A percentile compares a stretch with the other conserved stretches of the same genome.
Evolutionary conservation across 352 stramenopile species (phyloP).

Genomic region (Halophytophthora polymorphica): DNA sequence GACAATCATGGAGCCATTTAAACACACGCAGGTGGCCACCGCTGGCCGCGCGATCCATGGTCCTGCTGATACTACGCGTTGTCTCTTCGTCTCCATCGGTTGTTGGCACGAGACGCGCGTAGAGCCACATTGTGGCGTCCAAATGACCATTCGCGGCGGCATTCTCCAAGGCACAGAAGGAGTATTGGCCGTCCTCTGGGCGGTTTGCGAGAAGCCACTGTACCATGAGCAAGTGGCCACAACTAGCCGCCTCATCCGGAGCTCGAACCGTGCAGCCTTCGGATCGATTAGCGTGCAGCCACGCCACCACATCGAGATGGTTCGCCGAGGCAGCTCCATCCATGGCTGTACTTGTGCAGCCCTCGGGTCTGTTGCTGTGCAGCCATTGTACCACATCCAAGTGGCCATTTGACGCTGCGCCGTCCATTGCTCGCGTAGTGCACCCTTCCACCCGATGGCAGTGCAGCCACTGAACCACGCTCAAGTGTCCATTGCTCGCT

Average conservation of each 20-base stretch:
- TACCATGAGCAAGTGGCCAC: constrained; percentile 18
- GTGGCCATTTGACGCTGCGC: constrained; percentile 15
- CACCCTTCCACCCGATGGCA: constrained; percentile 15
- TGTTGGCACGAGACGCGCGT: constrained; percentile 1
- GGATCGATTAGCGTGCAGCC: constrained; percentile 20
- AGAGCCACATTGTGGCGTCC: constrained; percentile 14
- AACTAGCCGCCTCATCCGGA: constrained; percentile 25
- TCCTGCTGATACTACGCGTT: neutral
- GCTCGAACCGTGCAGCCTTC: constrained; percentile 30
- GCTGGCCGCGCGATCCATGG: constrained; percentile 31
- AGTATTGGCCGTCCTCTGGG: constrained; percentile 11
- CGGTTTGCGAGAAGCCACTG: constrained; percentile 23
- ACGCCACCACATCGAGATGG: constrained; percentile 31
- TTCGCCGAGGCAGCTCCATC: constrained; percentile 25
- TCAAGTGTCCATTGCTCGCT: constrained; percentile 19
- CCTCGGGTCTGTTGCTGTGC: constrained; percentile 13
- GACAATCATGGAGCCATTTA: constrained; percentile 25
- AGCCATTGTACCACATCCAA: constrained; percentile 21
- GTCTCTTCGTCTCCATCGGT: neutral
- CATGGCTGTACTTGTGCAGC: constrained; percentile 25
- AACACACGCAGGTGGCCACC: constrained; percentile 29
- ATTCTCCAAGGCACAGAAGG: constrained; percentile 12
- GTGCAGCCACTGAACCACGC: constrained; percentile 25
- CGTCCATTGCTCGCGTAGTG: constrained; percentile 14
- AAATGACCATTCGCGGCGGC: constrained; percentile 14